Evolutionary conservation across 192 early-diverging fungal species (phyloP).

Genomic region (Coemansia sp.): DNA sequence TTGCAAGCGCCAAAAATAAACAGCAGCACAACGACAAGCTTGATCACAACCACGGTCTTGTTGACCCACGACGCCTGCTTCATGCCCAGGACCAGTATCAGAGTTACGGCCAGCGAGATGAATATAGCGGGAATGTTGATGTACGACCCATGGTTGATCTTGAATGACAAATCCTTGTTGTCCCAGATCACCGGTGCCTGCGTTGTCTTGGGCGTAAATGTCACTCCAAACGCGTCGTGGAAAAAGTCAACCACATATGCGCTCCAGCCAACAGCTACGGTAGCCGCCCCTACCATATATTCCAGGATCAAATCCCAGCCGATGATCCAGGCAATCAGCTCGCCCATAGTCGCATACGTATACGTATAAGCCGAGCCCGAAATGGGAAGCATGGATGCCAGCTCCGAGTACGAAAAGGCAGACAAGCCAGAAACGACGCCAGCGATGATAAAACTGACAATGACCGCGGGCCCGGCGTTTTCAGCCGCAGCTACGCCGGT

Average conservation of each 20-base stretch:
- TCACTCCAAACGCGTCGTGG: constrained; percentile 60
- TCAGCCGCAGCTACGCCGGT: constrained; percentile 71
- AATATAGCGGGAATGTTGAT: constrained; percentile 78
- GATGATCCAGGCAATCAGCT: constrained; percentile 87
- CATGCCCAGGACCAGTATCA: constrained; percentile 72
- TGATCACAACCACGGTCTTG: constrained; percentile 69
- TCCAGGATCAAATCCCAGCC: constrained; percentile 91
- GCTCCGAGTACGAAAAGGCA: constrained; percentile 83
- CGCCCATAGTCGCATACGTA: constrained; percentile 84
- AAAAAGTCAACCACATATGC: constrained; percentile 76
- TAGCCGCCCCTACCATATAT: constrained; percentile 82
- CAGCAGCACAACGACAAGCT: constrained; percentile 70
- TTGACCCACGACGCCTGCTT: constrained; percentile 74
- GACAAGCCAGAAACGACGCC: constrained; percentile 74
- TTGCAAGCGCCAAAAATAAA: constrained; percentile 79
- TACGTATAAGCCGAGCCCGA: constrained; percentile 88
- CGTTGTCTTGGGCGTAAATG: constrained; percentile 60
- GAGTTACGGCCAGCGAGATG: constrained; percentile 66
- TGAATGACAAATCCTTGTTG: constrained; percentile 39
- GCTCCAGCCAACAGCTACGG: constrained; percentile 84
- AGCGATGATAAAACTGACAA: constrained; percentile 79
- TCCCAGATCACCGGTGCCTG: constrained; percentile 74
- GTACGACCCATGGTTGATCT: constrained; percentile 54
- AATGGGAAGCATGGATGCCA: constrained; percentile 84
- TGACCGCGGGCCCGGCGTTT: constrained; percentile 81